Evolutionary conservation across 495 filamentous ascomycete genomes (phyloP).

Genomic region (Diplogelasinospora grovesii): DNA sequence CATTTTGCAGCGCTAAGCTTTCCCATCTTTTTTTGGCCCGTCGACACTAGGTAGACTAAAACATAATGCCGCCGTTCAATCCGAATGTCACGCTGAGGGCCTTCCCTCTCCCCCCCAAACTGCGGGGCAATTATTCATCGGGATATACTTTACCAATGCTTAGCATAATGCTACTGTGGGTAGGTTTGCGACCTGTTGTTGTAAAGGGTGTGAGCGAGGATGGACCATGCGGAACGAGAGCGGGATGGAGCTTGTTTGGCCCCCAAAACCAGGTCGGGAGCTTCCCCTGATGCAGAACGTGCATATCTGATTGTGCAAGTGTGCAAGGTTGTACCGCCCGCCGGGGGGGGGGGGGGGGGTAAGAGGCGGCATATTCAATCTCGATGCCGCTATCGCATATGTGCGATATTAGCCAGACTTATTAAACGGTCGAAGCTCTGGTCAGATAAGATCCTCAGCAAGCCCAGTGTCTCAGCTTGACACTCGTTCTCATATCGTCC

Average conservation of each 20-base stretch:
- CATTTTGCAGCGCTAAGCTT: conserved; percentile 7
- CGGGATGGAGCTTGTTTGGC: conserved; percentile 17
- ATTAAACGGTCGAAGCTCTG: conserved; percentile 9
- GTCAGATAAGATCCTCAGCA: not conserved
- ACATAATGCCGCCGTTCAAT: no score
- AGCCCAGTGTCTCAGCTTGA: conserved; percentile 7
- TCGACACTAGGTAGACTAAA: no score
- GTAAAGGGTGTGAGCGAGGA: not conserved
- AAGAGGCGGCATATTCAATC: conserved; percentile 13
- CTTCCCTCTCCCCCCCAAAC: no score
- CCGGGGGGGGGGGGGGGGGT: conserved; percentile 1
- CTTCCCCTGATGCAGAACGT: no score
- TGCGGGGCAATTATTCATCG: not conserved
- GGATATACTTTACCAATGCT: not conserved
- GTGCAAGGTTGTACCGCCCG: not conserved
- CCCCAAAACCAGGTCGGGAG: conserved; percentile 22
- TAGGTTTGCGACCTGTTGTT: conserved; percentile 12
- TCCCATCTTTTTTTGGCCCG: no score
- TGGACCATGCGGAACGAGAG: conserved; percentile 7
- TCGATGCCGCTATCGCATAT: conserved; percentile 14
- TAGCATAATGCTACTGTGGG: conserved; percentile 1
- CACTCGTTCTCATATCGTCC: conserved; percentile 6
- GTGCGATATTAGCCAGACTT: conserved; percentile 23
- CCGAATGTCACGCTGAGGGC: no score
- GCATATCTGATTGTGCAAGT: no score